A percentile compares a stretch with the other conserved stretches of the same genome.
Conservation (phyloP, 352 stramenopile species). For the Globisporangium canariense region DNA sequence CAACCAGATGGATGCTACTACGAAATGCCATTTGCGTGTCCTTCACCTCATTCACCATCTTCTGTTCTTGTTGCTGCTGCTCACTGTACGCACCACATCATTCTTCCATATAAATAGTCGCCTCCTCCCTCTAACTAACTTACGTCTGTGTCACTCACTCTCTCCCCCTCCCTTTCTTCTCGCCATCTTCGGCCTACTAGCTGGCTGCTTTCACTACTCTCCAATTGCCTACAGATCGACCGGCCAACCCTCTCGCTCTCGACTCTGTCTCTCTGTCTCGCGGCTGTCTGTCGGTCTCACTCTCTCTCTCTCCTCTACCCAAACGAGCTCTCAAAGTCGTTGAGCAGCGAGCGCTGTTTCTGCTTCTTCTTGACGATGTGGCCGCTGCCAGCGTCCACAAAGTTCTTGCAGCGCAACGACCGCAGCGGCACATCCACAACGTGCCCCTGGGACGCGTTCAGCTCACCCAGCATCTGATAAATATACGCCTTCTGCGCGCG, state of each 20-base stretch:
- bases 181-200: neutral
- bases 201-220: too few relatives aligned
- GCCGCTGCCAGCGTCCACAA: slow-evolving; percentile 46
- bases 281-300: neutral
- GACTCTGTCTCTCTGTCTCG: too few relatives aligned
- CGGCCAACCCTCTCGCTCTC: too few relatives aligned
- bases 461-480: slow-evolving; percentile 42
- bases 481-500: slow-evolving; percentile 47
- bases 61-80: neutral
- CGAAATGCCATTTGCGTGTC: too few relatives aligned
- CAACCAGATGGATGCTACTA: too few relatives aligned
- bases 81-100: neutral
- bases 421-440: slow-evolving; percentile 57
- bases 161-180: neutral
- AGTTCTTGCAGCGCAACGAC: slow-evolving; percentile 62
- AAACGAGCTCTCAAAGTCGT: slow-evolving; percentile 33
- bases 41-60: neutral
- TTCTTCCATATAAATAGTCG: slow-evolving; percentile 12
- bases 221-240: too few relatives aligned
- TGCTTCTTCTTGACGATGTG: slow-evolving; percentile 55
- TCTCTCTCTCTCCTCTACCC: neutral
- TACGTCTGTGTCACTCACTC: neutral
- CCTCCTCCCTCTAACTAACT: slow-evolving; percentile 10
- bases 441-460: slow-evolving; percentile 48
- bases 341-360: slow-evolving; percentile 23